Conservation (phyloP, 2,329 filamentous ascomycete genomes). For the Pseudocercospora fuligena region DNA sequence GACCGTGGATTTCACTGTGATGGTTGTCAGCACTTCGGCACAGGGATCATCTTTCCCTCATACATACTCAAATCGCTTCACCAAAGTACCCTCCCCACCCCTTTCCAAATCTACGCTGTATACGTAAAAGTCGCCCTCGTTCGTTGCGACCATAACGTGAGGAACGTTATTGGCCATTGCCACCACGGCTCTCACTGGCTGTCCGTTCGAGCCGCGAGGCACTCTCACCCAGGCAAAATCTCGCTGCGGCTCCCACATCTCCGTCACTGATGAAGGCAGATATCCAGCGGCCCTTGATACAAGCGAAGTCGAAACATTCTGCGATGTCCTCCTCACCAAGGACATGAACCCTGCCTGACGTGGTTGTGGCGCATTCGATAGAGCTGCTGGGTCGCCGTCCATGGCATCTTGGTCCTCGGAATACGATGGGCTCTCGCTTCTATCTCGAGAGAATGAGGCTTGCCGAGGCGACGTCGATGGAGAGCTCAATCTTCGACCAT, state of each 20-base stretch:
- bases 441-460: slow-evolving; percentile 38
- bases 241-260: slow-evolving; percentile 94
- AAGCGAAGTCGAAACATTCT: slow-evolving; percentile 87
- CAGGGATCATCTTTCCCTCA: background rate
- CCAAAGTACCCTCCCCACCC: slow-evolving; percentile 87
- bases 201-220: slow-evolving; percentile 62
- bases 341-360: slow-evolving; percentile 80
- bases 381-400: slow-evolving; percentile 30
- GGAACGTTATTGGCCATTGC: slow-evolving; percentile 94
- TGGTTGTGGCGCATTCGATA: slow-evolving; percentile 44
- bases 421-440: slow-evolving; percentile 47
- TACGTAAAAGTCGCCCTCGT: slow-evolving; percentile 91
- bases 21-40: slow-evolving; percentile 7
- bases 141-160: slow-evolving; percentile 97
- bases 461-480: slow-evolving; percentile 35
- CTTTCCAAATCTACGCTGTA: slow-evolving; percentile 95
- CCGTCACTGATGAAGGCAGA: slow-evolving; percentile 87
- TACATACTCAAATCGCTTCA: slow-evolving; percentile 90
- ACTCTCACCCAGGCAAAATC: slow-evolving; percentile 98
- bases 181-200: slow-evolving; percentile 83
- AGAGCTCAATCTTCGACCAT: slow-evolving; percentile 31
- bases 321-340: slow-evolving; percentile 90
- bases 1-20: slow-evolving; percentile 39
- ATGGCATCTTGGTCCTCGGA: slow-evolving; percentile 37
- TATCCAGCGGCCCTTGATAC: slow-evolving; percentile 90